Base-by-base conservation (phyloP, 805 yeast species). In the Sugiyamaella americana region DNA sequence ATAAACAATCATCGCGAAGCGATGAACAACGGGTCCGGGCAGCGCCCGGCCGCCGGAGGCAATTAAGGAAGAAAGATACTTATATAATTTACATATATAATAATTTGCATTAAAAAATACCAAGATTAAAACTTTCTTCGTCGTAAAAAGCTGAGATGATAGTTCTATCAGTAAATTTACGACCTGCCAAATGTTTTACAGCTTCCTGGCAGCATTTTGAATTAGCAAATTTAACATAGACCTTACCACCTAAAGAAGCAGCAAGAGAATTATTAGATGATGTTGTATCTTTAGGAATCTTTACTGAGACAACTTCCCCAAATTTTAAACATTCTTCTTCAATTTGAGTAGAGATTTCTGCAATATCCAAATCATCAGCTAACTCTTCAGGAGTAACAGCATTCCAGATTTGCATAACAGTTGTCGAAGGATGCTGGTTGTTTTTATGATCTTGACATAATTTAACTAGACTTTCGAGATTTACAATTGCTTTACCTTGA, bases 371-470 rank as follows among this genome's bases (percentile, higher is more conserved):
- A 21, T 72, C 76, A 37, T 78, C 78, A 18, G 72, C 63, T 45
- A 86, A 63, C 51, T 85, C 94, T 30, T 78, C 78, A 1, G 82
- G 74, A 2, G 82, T 74, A 1, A 86, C 72, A 40, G 79, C 67
- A 58, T 88, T 89, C 32, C 85, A 61, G 3, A 88, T 63, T 47
- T 83, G 79, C 5, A 89, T 58, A 1, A 84, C 87, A 13, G 40
- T 37, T 2, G 46, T 56, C 42, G 32, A 53, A 37, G 39, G 44
- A 62, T 10, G 65, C 20, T 58, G 58, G 18, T 63, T 64, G 56
- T 49, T 51, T 57, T 40, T 59, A 40, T 30, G 50, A 34, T 38
- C 46, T 29, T 48, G 57, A 26, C 32, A 26, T 8, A 26, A 13
- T 26, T 26, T 26, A 8, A 26, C 11, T 8, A 26, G 32, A 8